phyloP scores from a whole-genome alignment of 176 grass and related monocot genomes.

The Luzula sylvatica region DNA sequence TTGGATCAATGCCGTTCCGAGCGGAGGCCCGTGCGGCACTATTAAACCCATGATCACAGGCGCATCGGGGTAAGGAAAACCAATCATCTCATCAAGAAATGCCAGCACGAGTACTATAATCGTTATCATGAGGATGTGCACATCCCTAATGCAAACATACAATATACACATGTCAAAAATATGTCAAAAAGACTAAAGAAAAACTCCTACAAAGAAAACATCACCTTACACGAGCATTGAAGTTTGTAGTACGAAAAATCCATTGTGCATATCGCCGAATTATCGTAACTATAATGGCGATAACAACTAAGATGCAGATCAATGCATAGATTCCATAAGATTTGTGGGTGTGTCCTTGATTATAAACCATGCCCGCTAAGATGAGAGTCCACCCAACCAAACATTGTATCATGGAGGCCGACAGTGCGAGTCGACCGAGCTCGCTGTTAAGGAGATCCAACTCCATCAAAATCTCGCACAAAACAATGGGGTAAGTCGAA shows the following conservation, averaged over 20 bases:
- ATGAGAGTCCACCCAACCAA: neutral
- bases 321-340: neutral
- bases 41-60: constrained; percentile 20
- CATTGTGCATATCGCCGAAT: constrained; percentile 10
- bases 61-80: neutral
- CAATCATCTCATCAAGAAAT: neutral
- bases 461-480: neutral
- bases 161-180: too few relatives aligned
- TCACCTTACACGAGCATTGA: neutral
- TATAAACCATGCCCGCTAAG: neutral
- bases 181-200: too few relatives aligned
- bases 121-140: constrained; percentile 5
- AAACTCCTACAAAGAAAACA: too few relatives aligned
- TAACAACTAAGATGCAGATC: neutral
- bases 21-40: constrained; percentile 22
- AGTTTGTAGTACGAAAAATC: constrained; percentile 11
- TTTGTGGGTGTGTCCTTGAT: too few relatives aligned
- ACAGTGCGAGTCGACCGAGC: constrained; percentile 6
- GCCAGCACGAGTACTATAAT: neutral
- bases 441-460: constrained; percentile 12
- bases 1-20: constrained; percentile 1
- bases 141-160: constrained; percentile 4
- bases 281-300: constrained; percentile 2
- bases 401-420: constrained; percentile 4
- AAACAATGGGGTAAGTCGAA: neutral